Base-by-base conservation (phyloP, 129 eudicot species). In the Chrysanthemum seticuspe region DNA sequence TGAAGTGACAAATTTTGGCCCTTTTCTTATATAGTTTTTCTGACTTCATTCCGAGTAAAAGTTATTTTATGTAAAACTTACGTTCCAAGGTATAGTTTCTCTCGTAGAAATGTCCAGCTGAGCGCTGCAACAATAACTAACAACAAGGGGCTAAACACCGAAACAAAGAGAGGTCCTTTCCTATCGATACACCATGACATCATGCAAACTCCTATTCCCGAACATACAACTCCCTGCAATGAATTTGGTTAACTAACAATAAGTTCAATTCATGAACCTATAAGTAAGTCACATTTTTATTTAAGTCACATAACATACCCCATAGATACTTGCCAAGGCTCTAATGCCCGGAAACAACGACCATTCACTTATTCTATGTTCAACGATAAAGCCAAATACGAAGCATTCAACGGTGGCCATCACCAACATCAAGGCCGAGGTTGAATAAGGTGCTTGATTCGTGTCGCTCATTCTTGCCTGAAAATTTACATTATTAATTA, bases 151-250 rank as follows among this genome's bases (percentile, higher is more conserved):
- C 85, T 90, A 72, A 94, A 94, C 34, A 94, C 93, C 9, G 98
- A 90, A 21, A 88, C 97, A 72, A 87, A 94, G 0, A 94, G 81
- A 3, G 98, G 93, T 13, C 98, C 98, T 79, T 85, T 90, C 72
- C 80, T 90, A n/a, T 76, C 80, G 40, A 94, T 83, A 18, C 96
- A 86, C 98, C 98, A 94, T 55, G 97, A 74, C 83, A 87, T 87
- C 15, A 94, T 71, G 84, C 86, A 86, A 57, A 82, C 83, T 5
- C 83, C 82, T 13, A 87, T 51, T 0, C 85, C 97, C 0, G 92
- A 79, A 29, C 96, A 86, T 71, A 81, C 85, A 12, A 82, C 49
- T 62, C 98, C 98, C 98, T 93, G 78, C n/a, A 67, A 55, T 40
- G 3, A 0, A 65, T 13, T 18, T 10, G 50, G 8, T 10, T 3